Percentiles rank a stretch among this genome's conserved stretches.
These are phyloP conservation scores for Penicillium ochrochloron DNA, from an alignment of 495 filamentous ascomycete genomes.

Conservation along the genomic window DNA sequence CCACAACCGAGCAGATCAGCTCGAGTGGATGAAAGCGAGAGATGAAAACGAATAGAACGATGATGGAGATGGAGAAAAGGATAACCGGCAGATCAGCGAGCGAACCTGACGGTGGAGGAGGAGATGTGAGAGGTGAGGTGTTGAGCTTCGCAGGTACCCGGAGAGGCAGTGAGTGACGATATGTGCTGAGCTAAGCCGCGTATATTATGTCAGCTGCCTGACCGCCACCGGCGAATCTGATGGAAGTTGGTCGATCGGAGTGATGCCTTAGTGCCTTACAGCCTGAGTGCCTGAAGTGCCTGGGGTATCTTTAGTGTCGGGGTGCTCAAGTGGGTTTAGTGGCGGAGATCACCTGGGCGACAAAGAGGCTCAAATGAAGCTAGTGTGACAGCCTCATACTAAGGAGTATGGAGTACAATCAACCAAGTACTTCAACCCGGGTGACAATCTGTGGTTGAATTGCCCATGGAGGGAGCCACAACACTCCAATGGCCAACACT, in stretches of 20 bases:
- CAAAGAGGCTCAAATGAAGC: not conserved
- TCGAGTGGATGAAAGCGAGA: conserved; percentile 10
- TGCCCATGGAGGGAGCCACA: not conserved
- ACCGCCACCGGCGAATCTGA: conserved; percentile 46
- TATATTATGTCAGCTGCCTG: conserved; percentile 29
- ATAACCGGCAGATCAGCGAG: conserved; percentile 27
- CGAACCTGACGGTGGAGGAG: conserved; percentile 27
- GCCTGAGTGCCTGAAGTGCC: conserved; percentile 1
- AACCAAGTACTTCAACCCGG: not conserved
- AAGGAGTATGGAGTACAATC: not conserved
- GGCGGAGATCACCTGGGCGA: conserved; percentile 1
- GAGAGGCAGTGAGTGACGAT: conserved; percentile 42
- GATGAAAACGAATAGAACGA: conserved; percentile 15
- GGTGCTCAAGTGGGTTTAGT: conserved; percentile 7
- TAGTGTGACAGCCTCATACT: not conserved
- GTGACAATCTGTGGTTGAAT: not conserved
- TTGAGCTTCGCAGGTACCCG: conserved; percentile 46
- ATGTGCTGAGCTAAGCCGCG: conserved; percentile 48
- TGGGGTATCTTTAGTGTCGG: not conserved
- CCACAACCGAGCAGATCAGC: conserved; percentile 21
- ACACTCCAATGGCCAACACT: not conserved
- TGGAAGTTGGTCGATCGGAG: conserved; percentile 47
- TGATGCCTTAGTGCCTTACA: conserved; percentile 28
- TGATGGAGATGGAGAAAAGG: conserved; percentile 25
- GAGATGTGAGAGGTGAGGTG: conserved; percentile 27